Percentiles rank a stretch among this genome's conserved stretches.
phyloP scores from a whole-genome alignment of 768 basidiomycete species.

The Termitomyces sp. region DNA sequence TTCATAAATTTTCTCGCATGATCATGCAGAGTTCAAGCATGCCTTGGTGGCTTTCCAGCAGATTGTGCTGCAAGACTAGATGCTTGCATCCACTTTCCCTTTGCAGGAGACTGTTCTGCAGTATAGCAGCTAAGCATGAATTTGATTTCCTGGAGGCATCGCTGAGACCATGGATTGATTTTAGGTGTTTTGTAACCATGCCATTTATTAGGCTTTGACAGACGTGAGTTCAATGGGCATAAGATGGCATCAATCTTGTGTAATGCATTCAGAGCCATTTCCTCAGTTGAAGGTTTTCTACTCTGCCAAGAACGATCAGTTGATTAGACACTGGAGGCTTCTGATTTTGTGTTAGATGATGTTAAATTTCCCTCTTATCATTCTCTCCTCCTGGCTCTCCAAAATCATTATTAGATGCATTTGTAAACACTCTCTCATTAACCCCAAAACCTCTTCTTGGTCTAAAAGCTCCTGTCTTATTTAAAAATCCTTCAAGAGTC shows the following conservation, averaged over 20 bases:
- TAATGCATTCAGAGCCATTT: neutral
- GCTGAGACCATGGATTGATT: too few relatives aligned
- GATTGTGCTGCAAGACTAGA: slow-evolving; percentile 1
- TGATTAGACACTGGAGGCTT: neutral
- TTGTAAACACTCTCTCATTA: neutral
- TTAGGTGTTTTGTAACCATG: too few relatives aligned
- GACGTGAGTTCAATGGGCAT: too few relatives aligned
- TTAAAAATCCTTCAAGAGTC: neutral
- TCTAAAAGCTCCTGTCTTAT: neutral
- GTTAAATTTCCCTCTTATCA: neutral
- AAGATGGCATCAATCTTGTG: neutral
- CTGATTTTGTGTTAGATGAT: neutral
- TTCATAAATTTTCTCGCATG: slow-evolving; percentile 14
- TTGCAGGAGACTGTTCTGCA: neutral
- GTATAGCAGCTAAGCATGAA: slow-evolving; percentile 6
- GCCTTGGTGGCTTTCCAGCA: slow-evolving; percentile 1
- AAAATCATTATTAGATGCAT: neutral
- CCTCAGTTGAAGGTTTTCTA: neutral
- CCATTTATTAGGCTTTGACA: too few relatives aligned
- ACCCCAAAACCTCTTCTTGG: neutral
- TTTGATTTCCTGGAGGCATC: slow-evolving; percentile 7
- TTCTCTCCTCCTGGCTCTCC: neutral
- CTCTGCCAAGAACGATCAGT: neutral
- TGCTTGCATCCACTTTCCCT: slow-evolving; percentile 2
- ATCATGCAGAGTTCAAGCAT: slow-evolving; percentile 12